Conservation (phyloP, 169 alveolate species). For the Cryptosporidium andersoni region DNA sequence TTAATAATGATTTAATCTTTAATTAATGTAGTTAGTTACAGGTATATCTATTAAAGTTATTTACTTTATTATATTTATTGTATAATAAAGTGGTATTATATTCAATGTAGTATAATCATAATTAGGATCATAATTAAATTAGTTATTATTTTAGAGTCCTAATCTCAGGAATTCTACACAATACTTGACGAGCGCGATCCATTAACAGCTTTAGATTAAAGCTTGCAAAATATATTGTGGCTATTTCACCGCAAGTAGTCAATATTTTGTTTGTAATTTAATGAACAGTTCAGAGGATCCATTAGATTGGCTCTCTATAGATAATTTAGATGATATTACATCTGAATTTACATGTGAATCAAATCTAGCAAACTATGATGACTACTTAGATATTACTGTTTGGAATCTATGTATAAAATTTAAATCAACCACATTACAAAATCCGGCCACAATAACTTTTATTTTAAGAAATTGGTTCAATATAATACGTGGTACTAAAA, state of each 20-base stretch:
- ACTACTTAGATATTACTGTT: conserved; percentile 2
- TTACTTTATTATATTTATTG: not conserved
- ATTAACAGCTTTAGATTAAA: too few species aligned
- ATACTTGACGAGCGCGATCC: too few species aligned
- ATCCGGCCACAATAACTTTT: conserved; percentile 54
- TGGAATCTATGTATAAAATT: conserved; percentile 45
- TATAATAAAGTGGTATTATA: not conserved
- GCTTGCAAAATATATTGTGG: too few species aligned
- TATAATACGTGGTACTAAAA: conserved; percentile 26
- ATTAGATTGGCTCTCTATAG: conserved; percentile 57
- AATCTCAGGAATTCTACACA: too few species aligned
- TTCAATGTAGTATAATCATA: not conserved
- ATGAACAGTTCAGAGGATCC: conserved; percentile 18
- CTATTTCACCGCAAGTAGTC: too few species aligned
- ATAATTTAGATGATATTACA: conserved; percentile 15
- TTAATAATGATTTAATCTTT: not conserved
- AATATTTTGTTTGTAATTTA: not conserved
- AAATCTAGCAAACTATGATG: not conserved
- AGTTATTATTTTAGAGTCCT: too few species aligned
- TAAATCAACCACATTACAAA: conserved; percentile 44
- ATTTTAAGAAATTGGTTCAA: conserved; percentile 51
- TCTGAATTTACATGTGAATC: not conserved
- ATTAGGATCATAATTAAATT: too few species aligned
- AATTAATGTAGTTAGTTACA: not conserved
- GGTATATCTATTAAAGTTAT: not conserved